These are phyloP conservation scores for Hypomyces perniciosus DNA, from an alignment of 2,329 filamentous ascomycete genomes.

Conservation along the genomic window DNA sequence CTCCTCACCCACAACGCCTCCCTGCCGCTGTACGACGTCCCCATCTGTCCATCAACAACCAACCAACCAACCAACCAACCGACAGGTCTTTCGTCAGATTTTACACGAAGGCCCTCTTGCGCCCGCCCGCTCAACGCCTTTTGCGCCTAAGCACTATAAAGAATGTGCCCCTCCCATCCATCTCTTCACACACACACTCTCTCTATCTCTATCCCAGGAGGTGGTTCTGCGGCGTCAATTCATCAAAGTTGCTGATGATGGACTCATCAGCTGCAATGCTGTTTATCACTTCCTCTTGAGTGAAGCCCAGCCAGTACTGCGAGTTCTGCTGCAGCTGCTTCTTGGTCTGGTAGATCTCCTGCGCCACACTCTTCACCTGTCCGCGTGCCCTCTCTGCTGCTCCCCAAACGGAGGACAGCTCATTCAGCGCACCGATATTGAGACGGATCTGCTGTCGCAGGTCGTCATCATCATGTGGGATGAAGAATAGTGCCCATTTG, in stretches of 20 bases:
- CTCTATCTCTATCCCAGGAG: not conserved
- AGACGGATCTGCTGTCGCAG: conserved; percentile 71
- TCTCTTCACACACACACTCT: not conserved
- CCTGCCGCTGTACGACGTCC: too few relatives aligned
- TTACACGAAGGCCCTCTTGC: too few relatives aligned
- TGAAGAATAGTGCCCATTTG: conserved; percentile 63
- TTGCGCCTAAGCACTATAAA: too few relatives aligned
- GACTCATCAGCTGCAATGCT: conserved; percentile 52
- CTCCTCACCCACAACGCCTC: too few relatives aligned
- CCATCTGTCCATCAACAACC: too few relatives aligned
- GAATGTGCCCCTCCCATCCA: not conserved
- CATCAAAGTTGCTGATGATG: conserved; percentile 54
- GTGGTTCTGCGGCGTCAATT: conserved; percentile 14
- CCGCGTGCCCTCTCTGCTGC: conserved; percentile 63
- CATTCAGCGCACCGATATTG: conserved; percentile 69
- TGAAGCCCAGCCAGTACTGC: conserved; percentile 49
- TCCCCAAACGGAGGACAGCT: conserved; percentile 64
- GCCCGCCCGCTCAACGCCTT: too few relatives aligned
- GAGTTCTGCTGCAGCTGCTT: conserved; percentile 49
- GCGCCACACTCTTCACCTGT: conserved; percentile 73
- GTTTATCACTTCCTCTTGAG: conserved; percentile 48
- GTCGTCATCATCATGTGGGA: conserved; percentile 56
- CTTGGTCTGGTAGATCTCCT: conserved; percentile 61
- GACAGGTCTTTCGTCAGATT: too few relatives aligned
- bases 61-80: too few relatives aligned